Conservation (phyloP, 495 filamentous ascomycete genomes). For the Penicillium malachiteum region DNA sequence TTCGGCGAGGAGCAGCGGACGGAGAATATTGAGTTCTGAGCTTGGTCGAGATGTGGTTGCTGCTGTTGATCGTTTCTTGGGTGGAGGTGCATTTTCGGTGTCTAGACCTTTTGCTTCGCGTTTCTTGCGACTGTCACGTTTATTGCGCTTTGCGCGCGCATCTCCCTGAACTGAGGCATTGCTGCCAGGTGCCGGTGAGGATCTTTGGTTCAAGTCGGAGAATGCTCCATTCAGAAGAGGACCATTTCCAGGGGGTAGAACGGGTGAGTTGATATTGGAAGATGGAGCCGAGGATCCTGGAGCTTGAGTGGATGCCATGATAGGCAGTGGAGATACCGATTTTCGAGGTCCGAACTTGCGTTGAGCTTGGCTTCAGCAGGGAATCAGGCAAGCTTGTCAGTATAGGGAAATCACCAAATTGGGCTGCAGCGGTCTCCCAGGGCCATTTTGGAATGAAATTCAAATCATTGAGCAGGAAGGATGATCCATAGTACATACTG, state of each 20-base stretch:
- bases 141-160: conserved; percentile 44
- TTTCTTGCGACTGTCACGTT: conserved; percentile 63
- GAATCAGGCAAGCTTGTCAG: not conserved
- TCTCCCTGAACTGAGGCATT: conserved; percentile 36
- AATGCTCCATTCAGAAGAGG: conserved; percentile 32
- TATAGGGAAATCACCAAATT: not conserved
- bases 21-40: conserved; percentile 29
- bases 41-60: conserved; percentile 33
- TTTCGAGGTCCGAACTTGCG: not conserved
- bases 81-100: conserved; percentile 32
- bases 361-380: not conserved
- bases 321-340: not conserved
- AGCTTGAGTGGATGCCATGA: conserved; percentile 40
- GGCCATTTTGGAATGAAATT: not conserved
- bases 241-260: conserved; percentile 28
- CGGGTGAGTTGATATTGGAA: conserved; percentile 46
- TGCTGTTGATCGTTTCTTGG: conserved; percentile 37
- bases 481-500: not conserved
- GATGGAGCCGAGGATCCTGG: conserved; percentile 42
- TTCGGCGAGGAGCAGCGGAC: conserved; percentile 38
- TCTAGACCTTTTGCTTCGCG: conserved; percentile 67
- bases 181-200: conserved; percentile 38
- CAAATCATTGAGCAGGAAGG: not conserved
- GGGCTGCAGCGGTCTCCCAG: not conserved
- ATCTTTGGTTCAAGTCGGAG: conserved; percentile 35